Evolutionary conservation across 2,329 filamentous ascomycete species (phyloP), one percentile per base, ranked within the genome.

Genomic region (Neonectria coccinea): DNA sequence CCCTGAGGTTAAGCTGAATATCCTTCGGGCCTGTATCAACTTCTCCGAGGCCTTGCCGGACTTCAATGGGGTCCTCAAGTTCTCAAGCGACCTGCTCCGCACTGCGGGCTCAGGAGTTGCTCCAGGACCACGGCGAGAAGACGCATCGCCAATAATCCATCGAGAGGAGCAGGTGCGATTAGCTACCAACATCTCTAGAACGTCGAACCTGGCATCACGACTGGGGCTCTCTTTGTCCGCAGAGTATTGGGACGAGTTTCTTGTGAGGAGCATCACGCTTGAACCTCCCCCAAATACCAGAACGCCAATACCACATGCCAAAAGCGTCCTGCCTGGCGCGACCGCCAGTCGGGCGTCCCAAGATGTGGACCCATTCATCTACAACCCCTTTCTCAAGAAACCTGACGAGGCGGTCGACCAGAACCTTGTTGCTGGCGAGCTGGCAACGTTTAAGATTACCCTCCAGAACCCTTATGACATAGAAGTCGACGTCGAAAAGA

Each of bases 191-290:
- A 94, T 99, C 64, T 88, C 90, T 39, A 91, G 95, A 67, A 97
- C 94, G 0, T 88, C 94, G 31, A 88, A 85, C 33, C 88, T 96
- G n/a, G 91, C 92, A 1, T 88, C 87, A 65, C 90, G 92, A 64
- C 80, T 97, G 27, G 94, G 94, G 1, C 81, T 94, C 29, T 82
- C 86, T 60, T 79, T 95, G 45, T 85, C 89, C 56, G 94, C 93
- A 6, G 92, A 96, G 70, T 99, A 97, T 76, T 99, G 96, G 96
- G 96, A 99, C 77, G 93, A 97, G 74, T 98, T 98, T 72, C 83
- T 99, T 9, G 86, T 99, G 51, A 89, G 96, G 54, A 89, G 89
- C 67, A 83, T 97, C 70, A 87, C 90, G 59, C 82, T 97, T 47
- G 88, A 94, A 55, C 83, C 91, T 25, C 78, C 88, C 41, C 82